Percentiles rank a stretch among this genome's conserved stretches.
phyloP scores from a whole-genome alignment of 495 filamentous ascomycete species.

The Usnea hakonensis region DNA sequence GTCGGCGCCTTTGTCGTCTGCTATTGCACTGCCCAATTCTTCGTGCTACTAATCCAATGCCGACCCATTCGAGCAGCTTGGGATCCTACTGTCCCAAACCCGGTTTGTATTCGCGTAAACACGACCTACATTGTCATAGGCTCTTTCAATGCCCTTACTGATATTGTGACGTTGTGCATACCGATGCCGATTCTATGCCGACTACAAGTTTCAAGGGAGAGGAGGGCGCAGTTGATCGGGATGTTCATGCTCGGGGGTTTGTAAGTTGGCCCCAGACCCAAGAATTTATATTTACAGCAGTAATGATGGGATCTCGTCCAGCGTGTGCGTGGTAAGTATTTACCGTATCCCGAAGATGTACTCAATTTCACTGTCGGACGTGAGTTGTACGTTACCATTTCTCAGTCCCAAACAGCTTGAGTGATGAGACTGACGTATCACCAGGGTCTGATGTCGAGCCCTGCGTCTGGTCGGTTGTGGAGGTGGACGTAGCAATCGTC shows the following conservation, averaged over 20 bases:
- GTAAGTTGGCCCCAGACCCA: not conserved
- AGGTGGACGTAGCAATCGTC: constrained; percentile 7
- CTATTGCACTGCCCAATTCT: not conserved
- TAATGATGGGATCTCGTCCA: not conserved
- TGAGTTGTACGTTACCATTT: constrained; percentile 3
- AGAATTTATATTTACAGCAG: not conserved
- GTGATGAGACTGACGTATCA: not conserved
- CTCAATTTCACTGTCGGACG: constrained; percentile 1
- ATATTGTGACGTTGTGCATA: constrained; percentile 1
- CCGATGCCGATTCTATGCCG: constrained; percentile 8
- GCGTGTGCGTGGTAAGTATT: constrained; percentile 1
- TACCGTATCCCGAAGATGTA: constrained; percentile 2
- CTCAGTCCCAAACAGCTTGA: not conserved
- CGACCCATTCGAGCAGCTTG: constrained; percentile 4
- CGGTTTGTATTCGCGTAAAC: not conserved
- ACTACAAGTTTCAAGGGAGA: not conserved
- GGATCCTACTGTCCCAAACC: not conserved
- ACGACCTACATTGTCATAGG: not conserved
- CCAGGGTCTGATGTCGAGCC: not conserved
- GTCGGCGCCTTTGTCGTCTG: constrained; percentile 36
- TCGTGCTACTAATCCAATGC: constrained; percentile 1
- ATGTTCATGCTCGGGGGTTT: constrained; percentile 6
- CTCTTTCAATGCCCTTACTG: constrained; percentile 6
- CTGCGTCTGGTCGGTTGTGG: constrained; percentile 8
- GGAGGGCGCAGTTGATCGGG: constrained; percentile 1